Base-by-base conservation (phyloP, 495 filamentous ascomycete genomes). In the Apodospora peruviana region DNA sequence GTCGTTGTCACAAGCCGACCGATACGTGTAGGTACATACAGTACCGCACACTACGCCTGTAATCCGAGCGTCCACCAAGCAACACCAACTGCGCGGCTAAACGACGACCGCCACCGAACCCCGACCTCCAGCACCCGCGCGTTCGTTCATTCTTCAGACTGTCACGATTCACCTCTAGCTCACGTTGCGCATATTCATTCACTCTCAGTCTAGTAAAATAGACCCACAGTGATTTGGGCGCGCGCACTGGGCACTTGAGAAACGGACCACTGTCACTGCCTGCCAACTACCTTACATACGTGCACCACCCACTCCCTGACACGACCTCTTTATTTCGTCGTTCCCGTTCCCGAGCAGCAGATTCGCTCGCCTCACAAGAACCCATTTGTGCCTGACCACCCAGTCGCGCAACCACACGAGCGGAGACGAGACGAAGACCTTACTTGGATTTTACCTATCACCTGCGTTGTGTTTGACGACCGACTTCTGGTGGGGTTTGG, bases 321-420 rank as follows among this genome's bases (percentile, higher is more conserved):
- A 32, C 21, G 14, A 22, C 16, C 12, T 20, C 17, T 3, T 29
- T 36, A 17, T 21, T 4, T 37, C 29, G 5, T 10, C 1, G 14
- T 22, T 34, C 1, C 2, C 9, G 9, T 20, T 7, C 7, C 22
- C 36, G 20, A 23, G 11, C 17, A 27, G 12, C 46, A 37, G 23
- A 43, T 40, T 43, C 11, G 18, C 22, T 25, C 37, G 17, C 11
- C 11, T 11, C n/a, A 11, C 37, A 24, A 17, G 17, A 24, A 45
- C 18, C 24, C 14, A 21, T 56, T 51, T 23, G 18, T 48, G 53
- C 53, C 43, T 41, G 44, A 49, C 45, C 35, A n/a, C 48, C 40
- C 45, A 38, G 45, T 51, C 36, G 23, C 17, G 19, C 45, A 40
- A 42, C 41, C 2, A 45, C 40, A 40, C 32, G 40, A 46, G 32